Percentiles rank a stretch among this genome's conserved stretches.
These are phyloP conservation scores for Penicillium polonicum DNA, from an alignment of 2,329 filamentous ascomycete species.

Conservation along the genomic window DNA sequence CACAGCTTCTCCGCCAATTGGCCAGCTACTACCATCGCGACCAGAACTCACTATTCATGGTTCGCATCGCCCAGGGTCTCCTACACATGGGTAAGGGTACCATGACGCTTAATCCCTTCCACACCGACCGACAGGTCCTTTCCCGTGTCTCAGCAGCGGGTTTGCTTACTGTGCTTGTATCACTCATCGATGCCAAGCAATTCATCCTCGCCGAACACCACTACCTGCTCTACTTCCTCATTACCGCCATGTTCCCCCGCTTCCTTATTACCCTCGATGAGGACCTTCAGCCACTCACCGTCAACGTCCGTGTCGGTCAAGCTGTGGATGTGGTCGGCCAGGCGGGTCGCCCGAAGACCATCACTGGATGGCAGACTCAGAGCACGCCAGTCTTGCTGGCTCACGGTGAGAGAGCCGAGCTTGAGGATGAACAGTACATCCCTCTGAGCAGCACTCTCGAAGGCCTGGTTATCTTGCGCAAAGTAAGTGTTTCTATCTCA, in stretches of 20 bases:
- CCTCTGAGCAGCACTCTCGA: slow-evolving; percentile 87
- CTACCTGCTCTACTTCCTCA: slow-evolving; percentile 96
- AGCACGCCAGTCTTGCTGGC: slow-evolving; percentile 94
- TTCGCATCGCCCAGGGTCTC: slow-evolving; percentile 94
- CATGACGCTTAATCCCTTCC: slow-evolving; percentile 95
- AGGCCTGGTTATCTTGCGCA: slow-evolving; percentile 91
- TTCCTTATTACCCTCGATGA: slow-evolving; percentile 97
- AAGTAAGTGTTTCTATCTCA: slow-evolving; percentile 61
- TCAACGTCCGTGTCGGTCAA: slow-evolving; percentile 96
- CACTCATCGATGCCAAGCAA: slow-evolving; percentile 92
- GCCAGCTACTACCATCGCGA: slow-evolving; percentile 98
- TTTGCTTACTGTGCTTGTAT: slow-evolving; percentile 82
- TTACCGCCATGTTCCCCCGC: slow-evolving; percentile 92
- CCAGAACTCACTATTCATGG: slow-evolving; percentile 96
- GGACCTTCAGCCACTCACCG: slow-evolving; percentile 85
- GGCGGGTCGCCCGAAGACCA: slow-evolving; percentile 95
- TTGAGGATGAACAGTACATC: slow-evolving; percentile 97
- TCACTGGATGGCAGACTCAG: slow-evolving; percentile 99
- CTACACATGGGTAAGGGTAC: slow-evolving; percentile 99
- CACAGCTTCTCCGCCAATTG: slow-evolving; percentile 88
- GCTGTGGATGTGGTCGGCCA: slow-evolving; percentile 98
- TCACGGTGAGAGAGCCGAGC: slow-evolving; percentile 92
- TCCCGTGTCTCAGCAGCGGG: slow-evolving; percentile 88
- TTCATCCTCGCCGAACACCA: slow-evolving; percentile 72
- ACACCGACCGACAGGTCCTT: slow-evolving; percentile 93